Base-by-base conservation (phyloP, 257 asterid genomes). In the Datura wrightii region DNA sequence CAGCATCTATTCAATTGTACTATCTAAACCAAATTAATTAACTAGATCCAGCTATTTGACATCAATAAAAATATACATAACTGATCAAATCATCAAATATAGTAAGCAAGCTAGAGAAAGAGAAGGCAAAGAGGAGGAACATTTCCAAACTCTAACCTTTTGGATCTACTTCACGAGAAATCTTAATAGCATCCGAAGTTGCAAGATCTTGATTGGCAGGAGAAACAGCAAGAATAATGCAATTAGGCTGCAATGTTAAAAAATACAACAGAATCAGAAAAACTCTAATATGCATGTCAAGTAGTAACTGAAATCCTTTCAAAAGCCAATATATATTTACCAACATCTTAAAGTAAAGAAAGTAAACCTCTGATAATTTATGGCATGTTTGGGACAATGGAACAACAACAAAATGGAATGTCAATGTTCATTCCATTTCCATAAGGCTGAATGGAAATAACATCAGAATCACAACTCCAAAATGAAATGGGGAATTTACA, bases 151-250 rank as follows among this genome's bases (percentile, higher is more conserved):
- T 46, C 44, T 55, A 59, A 86, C 89, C 89, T 83, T 79, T 86
- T n/a, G 89, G 89, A 59, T 86, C 89, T 54, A 86, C 89, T 83
- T 86, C 89, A 13, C 89, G 86, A 42, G 89, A 86, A 83, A 86
- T 56, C 82, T 86, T 86, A 54, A 86, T 86, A 67, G 89, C 89
- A 67, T 86, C 89, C 3, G 89, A 86, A 19, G 86, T 86, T 60
- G 89, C 89, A 70, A 86, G 86, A 83, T 86, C 89, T 83, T 86
- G 89, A 80, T 83, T 86, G 31, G 89, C 89, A 24, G 89, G 86
- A 86, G 89, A 79, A 67, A 86, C 85, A 24, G 89, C 89, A 50
- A 86, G 85, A 86, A 86, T 86, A 52, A 86, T 86, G 82, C 84
- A 83, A 69, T 83, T 86, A 2, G 89, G 89, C 89, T 86, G 86